Evolutionary conservation across 768 basidiomycete species (phyloP), one percentile per base, ranked within the genome.

Genomic region (Amanita rimosa): DNA sequence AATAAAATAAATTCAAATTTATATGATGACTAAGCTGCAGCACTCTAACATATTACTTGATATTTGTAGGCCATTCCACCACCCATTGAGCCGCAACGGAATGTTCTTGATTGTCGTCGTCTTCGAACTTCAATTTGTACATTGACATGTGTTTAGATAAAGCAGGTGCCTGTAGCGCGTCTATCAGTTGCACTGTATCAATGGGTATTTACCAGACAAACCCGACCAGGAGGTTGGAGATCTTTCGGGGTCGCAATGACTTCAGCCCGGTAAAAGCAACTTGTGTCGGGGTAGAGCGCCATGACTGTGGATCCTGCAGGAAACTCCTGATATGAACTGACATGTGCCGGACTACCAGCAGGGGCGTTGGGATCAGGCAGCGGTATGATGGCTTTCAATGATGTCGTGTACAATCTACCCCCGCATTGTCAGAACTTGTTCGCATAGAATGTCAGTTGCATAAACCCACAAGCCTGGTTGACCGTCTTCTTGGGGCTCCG

Each of bases 221-320:
- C 68, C 48, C 65, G 61, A 44, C 67, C 65, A 29, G 58, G 54
- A 17, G 62, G 62, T 39, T 67, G 66, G 47, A 67, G 59, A 44
- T 70, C 64, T 52, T 64, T 69, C 7, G 85, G 87, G 8, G 78
- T 76, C n/a, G 78, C 72, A 40, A 88, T 71, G 5, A 92, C 87
- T 57, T 88, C 84, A 6, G 89, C 89, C 22, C 85, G 83, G 58
- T 92, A 92, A 68, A 92, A 92, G 60, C 85, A 89, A 55, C 86
- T 91, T 0, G 89, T 92, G 58, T 92, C 89, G 0, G 89, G 89
- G 63, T 90, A 92, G n/a, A 91, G 67, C 1, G 86, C 89, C 75
- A 92, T 77, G 8, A 92, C 89, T 0, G 74, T 84, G 17, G 83
- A 79, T 3, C 86, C 81, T 0, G 75, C 65, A 19, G 75, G 66